phyloP scores from a whole-genome alignment of 306 rosid species.

The Quercus bicolor region DNA sequence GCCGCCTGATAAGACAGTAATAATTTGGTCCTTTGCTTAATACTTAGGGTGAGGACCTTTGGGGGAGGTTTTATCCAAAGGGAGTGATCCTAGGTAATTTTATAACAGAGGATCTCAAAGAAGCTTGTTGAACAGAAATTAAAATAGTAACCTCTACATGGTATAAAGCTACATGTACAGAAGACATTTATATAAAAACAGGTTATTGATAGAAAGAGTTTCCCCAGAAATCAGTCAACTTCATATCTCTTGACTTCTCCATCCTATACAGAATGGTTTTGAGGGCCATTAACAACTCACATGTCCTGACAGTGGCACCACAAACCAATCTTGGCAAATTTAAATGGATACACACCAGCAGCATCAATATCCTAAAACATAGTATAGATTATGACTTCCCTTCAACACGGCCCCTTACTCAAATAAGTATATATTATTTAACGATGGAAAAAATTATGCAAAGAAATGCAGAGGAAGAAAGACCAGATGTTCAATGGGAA shows the following conservation, averaged over 20 bases:
- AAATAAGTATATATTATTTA: not conserved
- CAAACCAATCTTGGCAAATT: not conserved
- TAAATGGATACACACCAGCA: not conserved
- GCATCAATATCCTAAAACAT: not conserved
- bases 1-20: no score
- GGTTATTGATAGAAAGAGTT: not conserved
- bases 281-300: not conserved
- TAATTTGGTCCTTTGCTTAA: no score
- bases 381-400: not conserved
- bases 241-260: not conserved
- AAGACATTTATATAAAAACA: not conserved
- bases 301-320: not conserved
- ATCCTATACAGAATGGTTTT: not conserved
- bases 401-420: not conserved
- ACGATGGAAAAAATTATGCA: not conserved
- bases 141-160: no score
- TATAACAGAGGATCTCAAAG: no score
- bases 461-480: not conserved
- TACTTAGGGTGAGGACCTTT: no score
- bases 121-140: no score
- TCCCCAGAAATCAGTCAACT: not conserved
- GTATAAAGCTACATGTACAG: not conserved
- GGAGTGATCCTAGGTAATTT: no score
- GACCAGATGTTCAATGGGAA: not conserved
- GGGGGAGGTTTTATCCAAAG: no score